phyloP scores from a whole-genome alignment of 768 basidiomycete genomes.

The Collybia sordida region DNA sequence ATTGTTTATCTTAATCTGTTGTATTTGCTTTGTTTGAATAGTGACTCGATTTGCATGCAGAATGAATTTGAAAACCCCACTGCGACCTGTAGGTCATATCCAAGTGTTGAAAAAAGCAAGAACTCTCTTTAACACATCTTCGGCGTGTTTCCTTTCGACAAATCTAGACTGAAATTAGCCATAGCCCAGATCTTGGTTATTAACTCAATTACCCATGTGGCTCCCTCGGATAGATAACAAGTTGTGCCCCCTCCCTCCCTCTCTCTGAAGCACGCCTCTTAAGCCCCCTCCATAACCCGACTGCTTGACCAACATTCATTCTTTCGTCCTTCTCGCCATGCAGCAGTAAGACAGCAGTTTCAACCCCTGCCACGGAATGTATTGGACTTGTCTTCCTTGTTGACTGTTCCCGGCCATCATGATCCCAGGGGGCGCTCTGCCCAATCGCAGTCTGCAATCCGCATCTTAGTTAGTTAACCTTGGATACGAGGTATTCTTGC shows the following conservation, averaged over 20 bases:
- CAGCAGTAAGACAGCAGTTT: slow-evolving; percentile 45
- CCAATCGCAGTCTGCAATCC: slow-evolving; percentile 27
- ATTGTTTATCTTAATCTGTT: no score
- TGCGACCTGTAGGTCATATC: slow-evolving; percentile 2
- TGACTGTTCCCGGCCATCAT: slow-evolving; percentile 11
- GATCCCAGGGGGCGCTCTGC: slow-evolving; percentile 29
- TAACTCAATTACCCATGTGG: slow-evolving; percentile 29
- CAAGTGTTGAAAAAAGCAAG: slow-evolving; percentile 25
- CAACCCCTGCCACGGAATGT: slow-evolving; percentile 36
- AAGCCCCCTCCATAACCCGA: slow-evolving; percentile 32
- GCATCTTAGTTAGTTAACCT: slow-evolving; percentile 5
- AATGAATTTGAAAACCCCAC: neutral
- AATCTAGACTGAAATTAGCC: slow-evolving; percentile 18
- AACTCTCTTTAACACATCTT: slow-evolving; percentile 27
- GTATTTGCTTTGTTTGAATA: no score
- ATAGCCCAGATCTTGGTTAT: neutral
- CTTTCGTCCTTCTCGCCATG: slow-evolving; percentile 55
- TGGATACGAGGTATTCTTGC: neutral
- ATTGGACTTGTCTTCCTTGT: slow-evolving; percentile 27
- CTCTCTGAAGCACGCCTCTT: slow-evolving; percentile 27
- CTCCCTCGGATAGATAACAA: slow-evolving; percentile 34
- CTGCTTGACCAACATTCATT: slow-evolving; percentile 38
- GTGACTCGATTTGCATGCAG: neutral
- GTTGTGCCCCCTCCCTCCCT: slow-evolving; percentile 25
- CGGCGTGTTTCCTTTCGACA: slow-evolving; percentile 30